Percentiles rank a stretch among this genome's conserved stretches.
These are phyloP conservation scores for Aspergillus kassunensis DNA, from an alignment of 495 filamentous ascomycete species.

Conservation along the genomic window DNA sequence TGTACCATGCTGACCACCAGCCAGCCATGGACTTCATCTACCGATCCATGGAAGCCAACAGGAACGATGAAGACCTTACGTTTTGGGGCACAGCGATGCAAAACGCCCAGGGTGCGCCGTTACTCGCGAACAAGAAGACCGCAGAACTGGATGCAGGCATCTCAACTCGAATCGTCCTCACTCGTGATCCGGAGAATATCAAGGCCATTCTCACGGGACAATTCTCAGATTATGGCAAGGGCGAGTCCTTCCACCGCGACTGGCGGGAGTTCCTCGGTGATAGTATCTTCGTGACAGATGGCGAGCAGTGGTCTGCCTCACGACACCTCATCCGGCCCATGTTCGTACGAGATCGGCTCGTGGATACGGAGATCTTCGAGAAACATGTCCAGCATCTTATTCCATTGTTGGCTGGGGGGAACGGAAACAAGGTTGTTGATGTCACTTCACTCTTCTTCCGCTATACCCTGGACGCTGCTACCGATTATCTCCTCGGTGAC, in stretches of 20 bases:
- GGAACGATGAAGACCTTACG: slow-evolving; percentile 51
- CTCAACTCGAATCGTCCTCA: slow-evolving; percentile 56
- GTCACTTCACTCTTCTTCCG: slow-evolving; percentile 71
- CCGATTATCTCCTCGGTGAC: slow-evolving; percentile 81
- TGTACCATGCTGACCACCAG: slow-evolving; percentile 3
- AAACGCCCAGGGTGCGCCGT: slow-evolving; percentile 26
- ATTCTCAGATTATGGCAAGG: slow-evolving; percentile 68
- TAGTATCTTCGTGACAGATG: slow-evolving; percentile 77
- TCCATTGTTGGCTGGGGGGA: slow-evolving; percentile 49
- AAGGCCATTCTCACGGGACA: slow-evolving; percentile 79
- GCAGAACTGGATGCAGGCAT: slow-evolving; percentile 55
- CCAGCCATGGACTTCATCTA: slow-evolving; percentile 62
- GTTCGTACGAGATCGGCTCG: slow-evolving; percentile 76
- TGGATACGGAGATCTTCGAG: slow-evolving; percentile 78
- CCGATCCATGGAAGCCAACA: slow-evolving; percentile 45
- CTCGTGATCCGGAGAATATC: slow-evolving; percentile 60
- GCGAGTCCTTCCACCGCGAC: slow-evolving; percentile 60
- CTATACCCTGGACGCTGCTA: slow-evolving; percentile 77
- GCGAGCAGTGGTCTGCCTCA: slow-evolving; percentile 66
- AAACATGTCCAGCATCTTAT: slow-evolving; percentile 67
- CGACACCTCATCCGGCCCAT: slow-evolving; percentile 78
- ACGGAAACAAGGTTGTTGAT: slow-evolving; percentile 56
- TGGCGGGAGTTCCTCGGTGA: slow-evolving; percentile 75
- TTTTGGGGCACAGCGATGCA: slow-evolving; percentile 54
- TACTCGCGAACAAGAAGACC: slow-evolving; percentile 43